Evolutionary conservation across 768 basidiomycete species (phyloP).

Genomic region (Infundibulicybe gibba): DNA sequence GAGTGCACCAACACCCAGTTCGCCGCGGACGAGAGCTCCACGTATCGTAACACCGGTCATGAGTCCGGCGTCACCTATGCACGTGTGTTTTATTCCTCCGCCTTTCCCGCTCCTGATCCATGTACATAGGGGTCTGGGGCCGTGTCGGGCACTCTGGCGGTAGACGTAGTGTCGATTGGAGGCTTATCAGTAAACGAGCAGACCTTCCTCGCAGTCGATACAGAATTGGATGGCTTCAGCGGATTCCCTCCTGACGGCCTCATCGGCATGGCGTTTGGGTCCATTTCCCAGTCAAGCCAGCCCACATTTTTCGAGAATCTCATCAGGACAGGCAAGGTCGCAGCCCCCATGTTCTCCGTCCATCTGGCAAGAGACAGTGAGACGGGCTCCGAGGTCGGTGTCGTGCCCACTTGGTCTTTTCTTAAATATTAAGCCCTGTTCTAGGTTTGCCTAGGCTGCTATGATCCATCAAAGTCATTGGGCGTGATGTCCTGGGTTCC

Average conservation of each 20-base stretch:
- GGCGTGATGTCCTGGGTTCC: slow-evolving; percentile 28
- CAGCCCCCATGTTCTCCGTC: slow-evolving; percentile 53
- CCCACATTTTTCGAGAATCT: slow-evolving; percentile 68
- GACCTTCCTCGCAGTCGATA: slow-evolving; percentile 49
- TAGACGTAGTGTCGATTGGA: slow-evolving; percentile 49
- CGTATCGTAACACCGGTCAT: slow-evolving; percentile 28
- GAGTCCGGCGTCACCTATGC: slow-evolving; percentile 45
- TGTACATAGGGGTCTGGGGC: slow-evolving; percentile 47
- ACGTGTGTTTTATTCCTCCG: slow-evolving; percentile 5
- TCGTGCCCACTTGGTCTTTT: not conserved
- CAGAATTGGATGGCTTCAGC: slow-evolving; percentile 46
- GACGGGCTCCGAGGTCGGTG: slow-evolving; percentile 45
- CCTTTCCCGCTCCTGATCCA: not conserved
- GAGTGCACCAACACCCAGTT: slow-evolving; percentile 37
- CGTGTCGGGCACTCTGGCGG: slow-evolving; percentile 44
- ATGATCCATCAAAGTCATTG: slow-evolving; percentile 28
- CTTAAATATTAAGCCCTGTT: slow-evolving; percentile 3
- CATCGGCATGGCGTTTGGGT: slow-evolving; percentile 58
- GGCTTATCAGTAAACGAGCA: slow-evolving; percentile 41
- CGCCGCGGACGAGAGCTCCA: slow-evolving; percentile 31
- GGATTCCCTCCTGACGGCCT: slow-evolving; percentile 52
- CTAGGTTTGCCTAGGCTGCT: slow-evolving; percentile 30
- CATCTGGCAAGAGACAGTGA: slow-evolving; percentile 34
- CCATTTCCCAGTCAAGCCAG: slow-evolving; percentile 40
- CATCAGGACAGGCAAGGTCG: slow-evolving; percentile 33